These are phyloP conservation scores for Erodium maritimum DNA, from an alignment of 345 rosid genomes.

Conservation along the genomic window DNA sequence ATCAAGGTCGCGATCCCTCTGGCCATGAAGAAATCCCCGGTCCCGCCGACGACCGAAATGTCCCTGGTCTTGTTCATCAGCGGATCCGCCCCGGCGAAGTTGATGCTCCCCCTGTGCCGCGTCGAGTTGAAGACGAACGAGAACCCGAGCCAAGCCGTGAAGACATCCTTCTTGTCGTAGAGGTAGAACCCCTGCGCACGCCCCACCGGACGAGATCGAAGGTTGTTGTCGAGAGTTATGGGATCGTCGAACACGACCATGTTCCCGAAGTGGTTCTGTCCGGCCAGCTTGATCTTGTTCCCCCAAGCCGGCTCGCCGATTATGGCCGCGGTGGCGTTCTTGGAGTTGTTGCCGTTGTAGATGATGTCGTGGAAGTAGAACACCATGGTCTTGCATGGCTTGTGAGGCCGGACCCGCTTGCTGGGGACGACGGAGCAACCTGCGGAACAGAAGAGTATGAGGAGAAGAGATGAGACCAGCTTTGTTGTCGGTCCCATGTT, in stretches of 20 bases:
- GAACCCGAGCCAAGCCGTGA: constrained; percentile 43
- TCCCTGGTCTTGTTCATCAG: constrained; percentile 31
- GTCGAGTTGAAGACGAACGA: constrained; percentile 31
- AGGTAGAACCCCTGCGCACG: constrained; percentile 41
- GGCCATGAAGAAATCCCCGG: constrained; percentile 40
- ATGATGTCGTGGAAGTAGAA: constrained; percentile 38
- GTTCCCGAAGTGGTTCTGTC: constrained; percentile 29
- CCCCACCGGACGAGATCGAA: constrained; percentile 27
- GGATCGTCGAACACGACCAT: constrained; percentile 42
- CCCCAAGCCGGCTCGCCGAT: constrained; percentile 29
- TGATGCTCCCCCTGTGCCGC: constrained; percentile 21
- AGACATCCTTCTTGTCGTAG: constrained; percentile 29
- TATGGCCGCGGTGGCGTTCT: constrained; percentile 33
- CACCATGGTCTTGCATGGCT: constrained; percentile 27
- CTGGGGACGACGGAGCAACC: not conserved
- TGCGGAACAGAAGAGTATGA: not conserved
- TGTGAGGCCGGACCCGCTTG: not conserved
- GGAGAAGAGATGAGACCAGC: not conserved
- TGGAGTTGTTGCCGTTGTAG: constrained; percentile 34
- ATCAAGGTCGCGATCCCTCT: constrained; percentile 35
- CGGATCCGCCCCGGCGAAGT: constrained; percentile 35
- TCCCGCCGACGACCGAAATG: constrained; percentile 38
- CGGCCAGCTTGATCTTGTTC: constrained; percentile 23
- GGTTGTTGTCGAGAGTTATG: constrained; percentile 35
- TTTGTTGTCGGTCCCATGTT: not conserved